Evolutionary conservation across 352 stramenopile genomes (phyloP).

Genomic region (Pythium dissimile): DNA sequence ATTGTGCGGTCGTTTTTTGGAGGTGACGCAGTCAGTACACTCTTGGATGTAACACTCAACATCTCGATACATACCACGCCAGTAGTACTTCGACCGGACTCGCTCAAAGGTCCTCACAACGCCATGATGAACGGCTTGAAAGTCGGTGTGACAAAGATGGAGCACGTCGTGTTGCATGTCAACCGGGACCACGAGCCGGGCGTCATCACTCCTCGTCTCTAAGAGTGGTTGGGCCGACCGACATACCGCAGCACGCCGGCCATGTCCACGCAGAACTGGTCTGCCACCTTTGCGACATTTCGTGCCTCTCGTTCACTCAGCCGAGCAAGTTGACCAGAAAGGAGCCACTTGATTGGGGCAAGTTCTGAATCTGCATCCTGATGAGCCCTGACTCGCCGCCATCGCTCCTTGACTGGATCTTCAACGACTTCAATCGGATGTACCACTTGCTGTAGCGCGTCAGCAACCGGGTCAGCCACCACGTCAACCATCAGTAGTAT

Average conservation of each 20-base stretch:
- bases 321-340: not conserved
- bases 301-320: not conserved
- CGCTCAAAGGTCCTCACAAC: constrained; percentile 11
- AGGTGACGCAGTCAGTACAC: constrained; percentile 19
- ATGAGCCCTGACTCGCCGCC: constrained; percentile 2
- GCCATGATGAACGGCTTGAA: constrained; percentile 16
- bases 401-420: not conserved
- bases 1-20: constrained; percentile 1
- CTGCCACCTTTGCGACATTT: constrained; percentile 6
- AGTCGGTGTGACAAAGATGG: constrained; percentile 6
- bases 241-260: constrained; percentile 8
- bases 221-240: not conserved
- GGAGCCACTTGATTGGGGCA: not conserved
- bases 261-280: constrained; percentile 10
- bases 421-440: not conserved
- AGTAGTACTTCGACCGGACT: constrained; percentile 9
- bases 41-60: not conserved
- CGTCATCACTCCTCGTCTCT: not conserved
- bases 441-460: no score
- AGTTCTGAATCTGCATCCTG: constrained; percentile 1
- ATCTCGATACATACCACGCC: constrained; percentile 15
- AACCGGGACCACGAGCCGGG: constrained; percentile 6
- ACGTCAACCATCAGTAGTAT: no score
- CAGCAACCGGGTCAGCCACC: no score
- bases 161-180: constrained; percentile 6